Evolutionary conservation across 176 grass and related monocot genomes (phyloP).

Genomic region (Pontederia crassipes): DNA sequence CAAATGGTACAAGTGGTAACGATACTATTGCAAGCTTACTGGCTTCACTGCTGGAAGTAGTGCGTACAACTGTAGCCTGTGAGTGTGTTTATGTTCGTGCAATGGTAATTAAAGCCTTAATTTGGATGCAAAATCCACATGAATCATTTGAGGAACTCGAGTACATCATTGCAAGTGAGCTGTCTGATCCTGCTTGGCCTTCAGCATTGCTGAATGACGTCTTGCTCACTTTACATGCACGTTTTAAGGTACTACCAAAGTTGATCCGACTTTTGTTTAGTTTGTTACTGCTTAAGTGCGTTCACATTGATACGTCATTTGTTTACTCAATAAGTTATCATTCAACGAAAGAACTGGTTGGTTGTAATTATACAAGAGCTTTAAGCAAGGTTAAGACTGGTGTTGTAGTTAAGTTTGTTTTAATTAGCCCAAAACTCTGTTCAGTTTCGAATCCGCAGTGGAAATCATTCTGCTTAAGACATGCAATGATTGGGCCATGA

Average conservation of each 20-base stretch:
- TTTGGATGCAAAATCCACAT: slow-evolving; percentile 99
- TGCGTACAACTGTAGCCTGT: slow-evolving; percentile 90
- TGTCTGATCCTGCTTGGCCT: slow-evolving; percentile 94
- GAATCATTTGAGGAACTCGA: slow-evolving; percentile 89
- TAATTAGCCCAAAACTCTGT: too few species aligned
- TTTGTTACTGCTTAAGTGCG: background rate
- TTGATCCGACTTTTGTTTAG: slow-evolving; percentile 14
- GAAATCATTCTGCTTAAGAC: too few species aligned
- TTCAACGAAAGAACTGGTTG: too few species aligned
- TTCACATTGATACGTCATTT: slow-evolving; percentile 19
- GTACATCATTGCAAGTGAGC: slow-evolving; percentile 94
- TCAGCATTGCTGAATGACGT: slow-evolving; percentile 97
- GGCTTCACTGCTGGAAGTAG: slow-evolving; percentile 95
- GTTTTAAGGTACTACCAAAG: slow-evolving; percentile 68
- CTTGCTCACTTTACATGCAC: slow-evolving; percentile 89
- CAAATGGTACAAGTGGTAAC: slow-evolving; percentile 60
- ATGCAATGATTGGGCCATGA: too few species aligned
- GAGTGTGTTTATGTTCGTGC: slow-evolving; percentile 99
- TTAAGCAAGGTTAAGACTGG: too few species aligned
- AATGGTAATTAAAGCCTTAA: slow-evolving; percentile 94
- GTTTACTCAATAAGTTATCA: background rate
- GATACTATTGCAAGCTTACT: slow-evolving; percentile 90
- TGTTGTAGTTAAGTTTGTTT: too few species aligned
- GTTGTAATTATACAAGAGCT: too few species aligned
- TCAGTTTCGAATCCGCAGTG: too few species aligned